Percentiles rank a stretch among this genome's conserved stretches.
Conservation (phyloP, 345 rosid species). For the Populus pruinosa region DNA sequence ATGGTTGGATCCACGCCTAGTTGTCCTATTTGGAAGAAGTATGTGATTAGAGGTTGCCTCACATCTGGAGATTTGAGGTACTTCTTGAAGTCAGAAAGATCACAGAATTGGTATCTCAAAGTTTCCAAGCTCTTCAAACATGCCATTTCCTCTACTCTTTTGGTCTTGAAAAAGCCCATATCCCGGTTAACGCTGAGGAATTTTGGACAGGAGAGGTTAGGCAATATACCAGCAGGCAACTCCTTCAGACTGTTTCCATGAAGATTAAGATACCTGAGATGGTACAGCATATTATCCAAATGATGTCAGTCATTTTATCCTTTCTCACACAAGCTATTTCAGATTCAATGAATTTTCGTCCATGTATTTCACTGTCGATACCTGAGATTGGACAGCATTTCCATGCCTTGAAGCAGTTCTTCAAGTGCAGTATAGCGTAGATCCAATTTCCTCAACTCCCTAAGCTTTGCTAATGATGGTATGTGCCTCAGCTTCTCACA, state of each 20-base stretch:
- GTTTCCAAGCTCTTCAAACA: conserved; percentile 13
- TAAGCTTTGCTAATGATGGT: conserved; percentile 19
- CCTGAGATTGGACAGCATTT: conserved; percentile 13
- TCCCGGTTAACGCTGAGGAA: background rate
- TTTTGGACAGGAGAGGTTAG: conserved; percentile 4
- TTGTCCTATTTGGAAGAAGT: background rate
- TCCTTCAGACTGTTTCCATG: background rate
- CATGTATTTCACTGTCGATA: background rate
- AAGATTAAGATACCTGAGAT: background rate
- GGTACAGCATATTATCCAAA: background rate
- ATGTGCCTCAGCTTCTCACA: conserved; percentile 6
- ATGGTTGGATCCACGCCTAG: background rate
- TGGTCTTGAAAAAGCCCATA: background rate
- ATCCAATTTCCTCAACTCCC: conserved; percentile 16
- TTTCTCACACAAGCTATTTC: background rate
- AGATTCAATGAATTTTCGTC: background rate
- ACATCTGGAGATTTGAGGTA: background rate
- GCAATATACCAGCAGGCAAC: conserved; percentile 14
- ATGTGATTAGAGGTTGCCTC: background rate
- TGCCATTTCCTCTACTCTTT: conserved; percentile 1
- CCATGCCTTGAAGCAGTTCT: conserved; percentile 19
- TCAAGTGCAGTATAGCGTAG: background rate
- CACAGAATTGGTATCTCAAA: background rate
- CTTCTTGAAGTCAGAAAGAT: background rate
- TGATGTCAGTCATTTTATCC: background rate